A percentile compares a stretch with the other conserved stretches of the same genome.
Conservation (phyloP, 768 basidiomycete species). For the Termitomyces sp. region DNA sequence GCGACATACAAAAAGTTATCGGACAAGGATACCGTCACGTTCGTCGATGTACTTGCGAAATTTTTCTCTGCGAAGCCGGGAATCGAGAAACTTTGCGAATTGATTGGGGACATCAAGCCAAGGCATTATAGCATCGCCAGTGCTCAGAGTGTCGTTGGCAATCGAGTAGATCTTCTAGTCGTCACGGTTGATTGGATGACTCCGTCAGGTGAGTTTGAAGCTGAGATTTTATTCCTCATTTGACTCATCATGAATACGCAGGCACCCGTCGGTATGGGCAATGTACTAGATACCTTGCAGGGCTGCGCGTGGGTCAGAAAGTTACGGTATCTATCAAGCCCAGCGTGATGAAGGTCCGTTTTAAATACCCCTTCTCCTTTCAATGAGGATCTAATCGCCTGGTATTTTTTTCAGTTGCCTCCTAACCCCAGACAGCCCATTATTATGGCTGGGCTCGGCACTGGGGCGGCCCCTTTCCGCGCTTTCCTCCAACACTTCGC, state of each 20-base stretch:
- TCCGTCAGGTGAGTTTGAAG: conserved; percentile 60
- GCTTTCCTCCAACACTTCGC: conserved; percentile 98
- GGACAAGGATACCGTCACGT: conserved; percentile 93
- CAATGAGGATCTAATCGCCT: conserved; percentile 4
- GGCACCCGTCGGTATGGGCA: conserved; percentile 84
- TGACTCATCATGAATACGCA: conserved; percentile 25
- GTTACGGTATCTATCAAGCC: conserved; percentile 98
- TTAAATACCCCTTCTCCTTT: not conserved
- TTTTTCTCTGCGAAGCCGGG: conserved; percentile 79
- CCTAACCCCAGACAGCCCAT: conserved; percentile 82
- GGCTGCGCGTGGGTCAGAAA: conserved; percentile 80
- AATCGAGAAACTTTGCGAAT: conserved; percentile 81
- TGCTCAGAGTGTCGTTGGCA: conserved; percentile 90
- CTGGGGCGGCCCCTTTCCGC: conserved; percentile 98
- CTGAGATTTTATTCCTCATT: conserved; percentile 3
- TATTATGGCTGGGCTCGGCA: conserved; percentile 98
- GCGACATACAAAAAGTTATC: conserved; percentile 93
- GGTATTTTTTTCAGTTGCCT: conserved; percentile 56
- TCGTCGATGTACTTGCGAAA: conserved; percentile 78
- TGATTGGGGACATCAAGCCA: conserved; percentile 94
- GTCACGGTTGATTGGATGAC: conserved; percentile 96
- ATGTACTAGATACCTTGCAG: conserved; percentile 92
- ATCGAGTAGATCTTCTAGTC: conserved; percentile 91
- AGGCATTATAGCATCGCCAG: conserved; percentile 98
- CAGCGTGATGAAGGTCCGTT: conserved; percentile 93